These are phyloP conservation scores for Pontederia crassipes DNA, from an alignment of 176 grass and related monocot species.

Conservation along the genomic window DNA sequence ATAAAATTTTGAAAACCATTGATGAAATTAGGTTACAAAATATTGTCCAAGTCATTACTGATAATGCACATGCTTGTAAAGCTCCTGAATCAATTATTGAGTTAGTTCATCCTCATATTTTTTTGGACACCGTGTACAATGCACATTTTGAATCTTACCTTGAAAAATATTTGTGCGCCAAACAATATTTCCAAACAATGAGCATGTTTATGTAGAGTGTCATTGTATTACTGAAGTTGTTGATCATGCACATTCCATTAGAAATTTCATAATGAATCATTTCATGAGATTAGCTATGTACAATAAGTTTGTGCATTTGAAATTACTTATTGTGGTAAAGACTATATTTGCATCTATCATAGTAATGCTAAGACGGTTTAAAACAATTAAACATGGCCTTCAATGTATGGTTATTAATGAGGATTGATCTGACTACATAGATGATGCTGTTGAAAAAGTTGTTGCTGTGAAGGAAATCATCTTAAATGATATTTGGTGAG, in stretches of 20 bases:
- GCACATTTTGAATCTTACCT: constrained; percentile 1
- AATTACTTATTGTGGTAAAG: constrained; percentile 14
- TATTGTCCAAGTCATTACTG: constrained; percentile 14
- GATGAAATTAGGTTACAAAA: constrained; percentile 9
- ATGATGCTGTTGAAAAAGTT: constrained; percentile 1
- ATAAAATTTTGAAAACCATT: constrained; percentile 4
- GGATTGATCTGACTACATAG: constrained; percentile 2
- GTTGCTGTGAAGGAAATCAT: constrained; percentile 8
- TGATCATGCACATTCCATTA: neutral
- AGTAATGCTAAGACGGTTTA: constrained; percentile 11
- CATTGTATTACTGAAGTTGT: neutral
- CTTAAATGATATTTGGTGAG: constrained; percentile 8
- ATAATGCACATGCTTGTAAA: constrained; percentile 3
- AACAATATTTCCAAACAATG: neutral
- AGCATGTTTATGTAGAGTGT: constrained; percentile 1
- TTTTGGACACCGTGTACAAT: constrained; percentile 2
- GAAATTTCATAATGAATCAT: constrained; percentile 18
- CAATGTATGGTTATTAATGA: constrained; percentile 13
- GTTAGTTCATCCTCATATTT: neutral
- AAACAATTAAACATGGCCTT: neutral
- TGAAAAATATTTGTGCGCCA: constrained; percentile 8
- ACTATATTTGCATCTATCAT: constrained; percentile 4
- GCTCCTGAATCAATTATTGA: neutral
- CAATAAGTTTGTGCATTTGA: constrained; percentile 17
- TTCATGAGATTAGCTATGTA: constrained; percentile 1